Base-by-base conservation (phyloP, 345 rosid genomes). In the Boechera retrofracta region DNA sequence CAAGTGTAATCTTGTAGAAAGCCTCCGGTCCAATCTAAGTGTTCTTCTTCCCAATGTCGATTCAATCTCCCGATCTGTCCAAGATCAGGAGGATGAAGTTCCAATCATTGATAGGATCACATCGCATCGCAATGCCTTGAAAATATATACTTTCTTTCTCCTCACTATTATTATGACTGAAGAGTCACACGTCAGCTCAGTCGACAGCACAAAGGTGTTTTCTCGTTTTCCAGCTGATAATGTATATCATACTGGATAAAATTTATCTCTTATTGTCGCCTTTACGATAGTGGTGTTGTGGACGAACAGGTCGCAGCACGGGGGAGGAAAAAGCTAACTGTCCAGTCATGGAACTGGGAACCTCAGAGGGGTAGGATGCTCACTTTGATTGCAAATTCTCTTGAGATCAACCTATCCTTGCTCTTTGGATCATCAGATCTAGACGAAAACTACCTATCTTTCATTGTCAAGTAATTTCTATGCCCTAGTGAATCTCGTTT, bases 41-140 rank as follows among this genome's bases (percentile, higher is more conserved):
- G 98, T 95, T 77, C 96, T 95, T 63, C 97, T 95, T 47, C 99
- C 98, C 7, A 95, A 89, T 74, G 88, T 95, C 1, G 99, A 92
- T 84, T 87, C 91, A 0, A 90, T 92, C 10, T 85, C 92, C 0
- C 82, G 98, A 21, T 73, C 74, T 51, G 81, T 82, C 16, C 89
- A 80, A 53, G 85, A 65, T 35, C 89, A 86, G 70, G 92, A 86
- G 24, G 91, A 80, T 56, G 85, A 79, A 53, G 74, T 81, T 64
- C 75, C 79, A 4, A 66, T 88, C 36, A 79, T 86, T 41, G 97
- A 91, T 59, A 84, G 91, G 64, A 69, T 92, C 58, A 41, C 86
- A 0, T 95, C 97, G 0, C 83, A 85, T 80, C 89, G 97, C n/a
- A 95, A 95, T 78, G 98, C 99, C 64, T 91, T 92, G 81, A 92